phyloP scores from a whole-genome alignment of 306 rosid species.

The Rosa multiflora region DNA sequence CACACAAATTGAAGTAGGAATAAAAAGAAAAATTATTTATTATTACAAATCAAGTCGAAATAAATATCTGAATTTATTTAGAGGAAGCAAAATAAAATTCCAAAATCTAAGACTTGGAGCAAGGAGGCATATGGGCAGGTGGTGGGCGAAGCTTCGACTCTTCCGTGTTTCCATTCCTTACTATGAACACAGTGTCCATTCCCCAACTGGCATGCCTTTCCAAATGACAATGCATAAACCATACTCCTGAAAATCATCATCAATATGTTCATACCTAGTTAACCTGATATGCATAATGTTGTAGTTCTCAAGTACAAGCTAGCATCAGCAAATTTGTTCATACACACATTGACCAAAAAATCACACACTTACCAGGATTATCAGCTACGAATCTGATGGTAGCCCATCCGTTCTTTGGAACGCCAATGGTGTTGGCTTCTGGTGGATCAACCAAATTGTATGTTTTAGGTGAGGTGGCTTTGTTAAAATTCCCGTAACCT shows the following conservation, averaged over 20 bases:
- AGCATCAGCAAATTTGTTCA: not conserved
- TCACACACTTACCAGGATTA: conserved; percentile 34
- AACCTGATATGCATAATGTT: not conserved
- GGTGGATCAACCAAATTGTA: conserved; percentile 42
- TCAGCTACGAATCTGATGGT: conserved; percentile 36
- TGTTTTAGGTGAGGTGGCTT: conserved; percentile 8
- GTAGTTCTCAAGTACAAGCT: not conserved
- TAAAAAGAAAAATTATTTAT: not conserved
- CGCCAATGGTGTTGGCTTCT: conserved; percentile 24
- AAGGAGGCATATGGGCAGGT: conserved; percentile 24
- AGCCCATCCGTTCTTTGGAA: conserved; percentile 45
- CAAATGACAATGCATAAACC: conserved; percentile 34
- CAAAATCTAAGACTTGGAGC: conserved; percentile 6
- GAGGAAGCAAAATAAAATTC: not conserved
- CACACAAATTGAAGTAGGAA: not conserved
- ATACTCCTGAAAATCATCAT: conserved; percentile 32
- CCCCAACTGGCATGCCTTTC: conserved; percentile 33
- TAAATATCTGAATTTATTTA: not conserved
- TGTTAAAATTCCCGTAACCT: conserved; percentile 31
- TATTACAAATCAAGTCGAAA: not conserved
- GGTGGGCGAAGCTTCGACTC: conserved; percentile 20
- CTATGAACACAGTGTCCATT: conserved; percentile 30
- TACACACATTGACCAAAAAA: not conserved
- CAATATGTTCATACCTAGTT: not conserved
- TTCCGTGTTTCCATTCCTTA: conserved; percentile 25